A percentile compares a stretch with the other conserved stretches of the same genome.
Evolutionary conservation across 371 early-diverging fungal genomes (phyloP).

Genomic region (Rhizomucor pusillus): DNA sequence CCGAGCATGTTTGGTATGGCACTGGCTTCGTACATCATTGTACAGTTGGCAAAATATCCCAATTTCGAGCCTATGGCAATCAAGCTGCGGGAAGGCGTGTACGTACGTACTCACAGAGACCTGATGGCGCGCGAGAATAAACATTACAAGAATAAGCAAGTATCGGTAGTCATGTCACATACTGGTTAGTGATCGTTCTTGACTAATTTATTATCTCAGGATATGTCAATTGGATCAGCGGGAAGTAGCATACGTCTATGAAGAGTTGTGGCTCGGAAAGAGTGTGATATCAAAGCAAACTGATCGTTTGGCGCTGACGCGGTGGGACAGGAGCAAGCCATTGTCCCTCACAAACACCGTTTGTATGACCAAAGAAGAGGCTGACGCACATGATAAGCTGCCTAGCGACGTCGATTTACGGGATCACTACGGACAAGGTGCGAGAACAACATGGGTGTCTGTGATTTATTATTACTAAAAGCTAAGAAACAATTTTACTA

Average conservation of each 20-base stretch:
- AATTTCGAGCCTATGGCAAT: slow-evolving; percentile 76
- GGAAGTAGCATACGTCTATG: slow-evolving; percentile 83
- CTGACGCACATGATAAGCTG: slow-evolving; percentile 55
- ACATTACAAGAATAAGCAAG: slow-evolving; percentile 46
- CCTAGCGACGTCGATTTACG: slow-evolving; percentile 27
- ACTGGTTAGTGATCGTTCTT: no score
- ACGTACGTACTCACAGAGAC: slow-evolving; percentile 72
- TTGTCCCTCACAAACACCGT: slow-evolving; percentile 73
- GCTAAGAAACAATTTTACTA: neutral
- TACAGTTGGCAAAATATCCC: slow-evolving; percentile 73
- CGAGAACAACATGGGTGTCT: neutral
- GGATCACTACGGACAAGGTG: slow-evolving; percentile 39
- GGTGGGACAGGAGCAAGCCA: slow-evolving; percentile 76
- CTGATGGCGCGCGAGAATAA: slow-evolving; percentile 65
- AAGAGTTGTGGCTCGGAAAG: slow-evolving; percentile 87
- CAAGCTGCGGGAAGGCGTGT: slow-evolving; percentile 76
- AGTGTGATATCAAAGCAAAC: slow-evolving; percentile 72
- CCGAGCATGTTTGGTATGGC: slow-evolving; percentile 94
- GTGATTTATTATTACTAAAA: neutral
- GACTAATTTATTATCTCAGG: slow-evolving; percentile 11
- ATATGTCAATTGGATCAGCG: slow-evolving; percentile 59
- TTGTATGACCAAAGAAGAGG: slow-evolving; percentile 81
- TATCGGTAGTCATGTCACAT: neutral
- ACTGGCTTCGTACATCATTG: slow-evolving; percentile 83
- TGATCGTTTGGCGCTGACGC: slow-evolving; percentile 72